Evolutionary conservation across 23 red algal species (phyloP).

Genomic region (Pyropia yezoensis): DNA sequence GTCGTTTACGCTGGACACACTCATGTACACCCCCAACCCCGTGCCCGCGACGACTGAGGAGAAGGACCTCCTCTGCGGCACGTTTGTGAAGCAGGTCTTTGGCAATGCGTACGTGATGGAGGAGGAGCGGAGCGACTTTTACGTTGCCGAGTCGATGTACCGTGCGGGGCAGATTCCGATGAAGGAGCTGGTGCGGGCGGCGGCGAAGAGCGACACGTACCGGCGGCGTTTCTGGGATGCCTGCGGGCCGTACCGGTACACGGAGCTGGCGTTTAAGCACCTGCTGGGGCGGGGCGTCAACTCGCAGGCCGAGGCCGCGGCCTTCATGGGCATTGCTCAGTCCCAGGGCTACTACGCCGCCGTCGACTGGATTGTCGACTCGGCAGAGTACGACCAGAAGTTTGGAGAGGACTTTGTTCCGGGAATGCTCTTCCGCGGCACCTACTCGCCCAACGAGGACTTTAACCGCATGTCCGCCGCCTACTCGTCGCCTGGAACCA

Average conservation of each 20-base stretch:
- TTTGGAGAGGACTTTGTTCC: constrained; percentile 54
- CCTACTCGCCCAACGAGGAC: constrained; percentile 40
- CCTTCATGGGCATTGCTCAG: constrained; percentile 35
- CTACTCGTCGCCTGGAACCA: constrained; percentile 33
- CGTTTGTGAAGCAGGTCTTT: constrained; percentile 67
- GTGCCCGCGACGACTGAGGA: constrained; percentile 22
- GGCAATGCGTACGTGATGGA: constrained; percentile 86
- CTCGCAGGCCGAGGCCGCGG: constrained; percentile 50
- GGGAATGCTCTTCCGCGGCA: constrained; percentile 50
- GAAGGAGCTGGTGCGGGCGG: constrained; percentile 66
- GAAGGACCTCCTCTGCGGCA: constrained; percentile 30
- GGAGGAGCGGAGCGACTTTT: constrained; percentile 44
- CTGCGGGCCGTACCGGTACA: constrained; percentile 58
- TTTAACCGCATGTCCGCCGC: constrained; percentile 64
- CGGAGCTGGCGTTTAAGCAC: constrained; percentile 82
- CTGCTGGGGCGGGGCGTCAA: constrained; percentile 65
- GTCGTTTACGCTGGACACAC: constrained; percentile 29
- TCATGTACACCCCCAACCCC: constrained; percentile 32
- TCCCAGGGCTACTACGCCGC: constrained; percentile 60
- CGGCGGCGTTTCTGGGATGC: constrained; percentile 61
- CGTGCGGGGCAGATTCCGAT: constrained; percentile 37
- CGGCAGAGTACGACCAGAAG: constrained; percentile 56
- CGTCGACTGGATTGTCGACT: constrained; percentile 73
- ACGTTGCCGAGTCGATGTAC: constrained; percentile 59
- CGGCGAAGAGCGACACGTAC: constrained; percentile 63